A percentile compares a stretch with the other conserved stretches of the same genome.
These are phyloP conservation scores for Wickerhamomyces bovis DNA, from an alignment of 805 yeast genomes.

Conservation along the genomic window DNA sequence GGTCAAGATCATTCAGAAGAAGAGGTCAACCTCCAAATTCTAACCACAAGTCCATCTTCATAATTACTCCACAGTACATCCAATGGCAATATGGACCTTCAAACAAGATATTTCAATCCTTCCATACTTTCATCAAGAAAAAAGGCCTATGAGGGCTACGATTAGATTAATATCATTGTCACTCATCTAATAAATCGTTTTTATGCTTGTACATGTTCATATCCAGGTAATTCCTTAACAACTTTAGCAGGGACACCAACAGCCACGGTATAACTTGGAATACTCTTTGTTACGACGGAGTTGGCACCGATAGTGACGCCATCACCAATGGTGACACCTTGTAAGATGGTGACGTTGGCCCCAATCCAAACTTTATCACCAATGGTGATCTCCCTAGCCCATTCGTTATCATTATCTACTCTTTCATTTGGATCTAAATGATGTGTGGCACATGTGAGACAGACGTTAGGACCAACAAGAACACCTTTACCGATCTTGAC, in stretches of 20 bases:
- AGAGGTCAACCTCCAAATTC: slow-evolving; percentile 2
- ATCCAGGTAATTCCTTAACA: slow-evolving; percentile 25
- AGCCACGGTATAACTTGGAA: slow-evolving; percentile 49
- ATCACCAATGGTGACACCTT: slow-evolving; percentile 64
- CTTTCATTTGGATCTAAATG: slow-evolving; percentile 46
- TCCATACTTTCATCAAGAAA: slow-evolving; percentile 12
- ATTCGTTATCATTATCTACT: slow-evolving; percentile 35
- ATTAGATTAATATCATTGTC: too few relatives aligned
- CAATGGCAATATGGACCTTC: slow-evolving; percentile 17
- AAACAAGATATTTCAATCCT: slow-evolving; percentile 17
- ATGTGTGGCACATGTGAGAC: slow-evolving; percentile 59
- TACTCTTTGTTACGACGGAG: slow-evolving; percentile 51
- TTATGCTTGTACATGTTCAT: slow-evolving; percentile 6
- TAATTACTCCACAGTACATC: slow-evolving; percentile 6
- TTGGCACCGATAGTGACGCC: slow-evolving; percentile 64
- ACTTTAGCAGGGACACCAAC: slow-evolving; percentile 62
- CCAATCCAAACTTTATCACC: slow-evolving; percentile 71
- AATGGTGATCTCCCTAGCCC: slow-evolving; percentile 49
- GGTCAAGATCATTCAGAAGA: slow-evolving; percentile 23
- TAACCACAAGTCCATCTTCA: slow-evolving; percentile 7
- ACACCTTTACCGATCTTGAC: slow-evolving; percentile 57
- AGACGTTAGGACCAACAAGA: slow-evolving; percentile 57
- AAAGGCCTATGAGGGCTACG: too few relatives aligned
- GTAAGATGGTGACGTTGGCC: slow-evolving; percentile 45
- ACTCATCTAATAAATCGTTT: background rate